Percentiles rank a stretch among this genome's conserved stretches.
These are phyloP conservation scores for Cyberlindnera amylophila DNA, from an alignment of 805 yeast genomes.

Conservation along the genomic window DNA sequence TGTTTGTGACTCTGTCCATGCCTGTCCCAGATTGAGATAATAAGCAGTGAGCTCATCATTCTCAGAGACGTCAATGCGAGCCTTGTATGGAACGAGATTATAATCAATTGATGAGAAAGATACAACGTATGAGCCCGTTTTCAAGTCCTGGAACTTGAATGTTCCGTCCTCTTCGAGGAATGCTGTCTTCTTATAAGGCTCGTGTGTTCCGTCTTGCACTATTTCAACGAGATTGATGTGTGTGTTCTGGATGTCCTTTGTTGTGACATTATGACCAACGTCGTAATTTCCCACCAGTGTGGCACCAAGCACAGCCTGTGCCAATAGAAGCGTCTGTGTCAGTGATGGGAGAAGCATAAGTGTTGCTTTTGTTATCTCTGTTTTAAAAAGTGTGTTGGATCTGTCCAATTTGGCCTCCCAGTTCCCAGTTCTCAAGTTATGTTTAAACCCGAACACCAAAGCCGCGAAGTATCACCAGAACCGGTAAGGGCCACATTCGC, in stretches of 20 bases:
- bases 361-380: too few relatives aligned
- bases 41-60: slow-evolving; percentile 15
- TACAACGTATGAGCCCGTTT: slow-evolving; percentile 20
- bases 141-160: slow-evolving; percentile 15
- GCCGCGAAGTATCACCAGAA: not conserved
- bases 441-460: too few relatives aligned
- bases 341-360: too few relatives aligned
- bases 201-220: not conserved
- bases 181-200: slow-evolving; percentile 4
- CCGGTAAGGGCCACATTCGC: too few relatives aligned
- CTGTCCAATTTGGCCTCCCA: too few relatives aligned
- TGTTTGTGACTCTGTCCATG: slow-evolving; percentile 4
- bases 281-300: slow-evolving; percentile 16
- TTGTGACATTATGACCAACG: slow-evolving; percentile 13
- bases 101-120: slow-evolving; percentile 18
- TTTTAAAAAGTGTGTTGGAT: too few relatives aligned
- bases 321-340: too few relatives aligned
- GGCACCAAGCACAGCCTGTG: slow-evolving; percentile 7
- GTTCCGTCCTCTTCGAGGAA: slow-evolving; percentile 13
- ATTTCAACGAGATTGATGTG: slow-evolving; percentile 13
- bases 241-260: slow-evolving; percentile 14
- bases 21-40: slow-evolving; percentile 12
- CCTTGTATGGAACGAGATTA: slow-evolving; percentile 24
- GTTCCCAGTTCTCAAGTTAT: too few relatives aligned
- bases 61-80: slow-evolving; percentile 16